These are phyloP conservation scores for Aspergillus piperis DNA, from an alignment of 2,329 filamentous ascomycete species.

Conservation along the genomic window DNA sequence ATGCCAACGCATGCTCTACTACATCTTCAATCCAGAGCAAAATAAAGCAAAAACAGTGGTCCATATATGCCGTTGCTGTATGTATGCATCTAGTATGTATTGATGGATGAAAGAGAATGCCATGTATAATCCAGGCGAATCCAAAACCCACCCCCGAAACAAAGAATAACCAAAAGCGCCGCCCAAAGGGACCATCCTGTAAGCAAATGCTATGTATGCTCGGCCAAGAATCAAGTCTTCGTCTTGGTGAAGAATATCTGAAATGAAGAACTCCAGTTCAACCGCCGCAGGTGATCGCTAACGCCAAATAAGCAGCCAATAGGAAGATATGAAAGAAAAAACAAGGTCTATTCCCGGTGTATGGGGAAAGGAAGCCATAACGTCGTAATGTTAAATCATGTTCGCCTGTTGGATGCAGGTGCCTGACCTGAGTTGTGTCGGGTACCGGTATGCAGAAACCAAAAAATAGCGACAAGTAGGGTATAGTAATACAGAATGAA, in stretches of 20 bases:
- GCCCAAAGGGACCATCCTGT: not conserved
- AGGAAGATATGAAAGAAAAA: not conserved
- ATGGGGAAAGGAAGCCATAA: not conserved
- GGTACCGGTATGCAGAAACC: not conserved
- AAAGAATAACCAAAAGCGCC: not conserved
- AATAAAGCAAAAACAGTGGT: not conserved
- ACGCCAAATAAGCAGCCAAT: conserved; percentile 1
- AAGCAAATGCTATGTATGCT: not conserved
- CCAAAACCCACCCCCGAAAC: not conserved
- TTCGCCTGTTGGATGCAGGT: conserved; percentile 3
- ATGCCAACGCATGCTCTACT: not conserved
- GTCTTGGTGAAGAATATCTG: not conserved
- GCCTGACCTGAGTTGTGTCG: not conserved
- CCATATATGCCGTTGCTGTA: not conserved
- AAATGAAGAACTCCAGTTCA: not conserved
- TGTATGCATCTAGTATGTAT: not conserved
- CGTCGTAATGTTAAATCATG: conserved; percentile 4
- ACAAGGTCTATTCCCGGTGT: not conserved
- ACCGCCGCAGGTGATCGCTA: not conserved
- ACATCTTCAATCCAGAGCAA: not conserved
- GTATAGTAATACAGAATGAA: not conserved
- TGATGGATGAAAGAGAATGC: not conserved
- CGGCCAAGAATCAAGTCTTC: not conserved
- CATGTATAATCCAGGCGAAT: not conserved
- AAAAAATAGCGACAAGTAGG: not conserved